phyloP scores from a whole-genome alignment of 2,329 filamentous ascomycete species.

The Claviceps lovelessii region DNA sequence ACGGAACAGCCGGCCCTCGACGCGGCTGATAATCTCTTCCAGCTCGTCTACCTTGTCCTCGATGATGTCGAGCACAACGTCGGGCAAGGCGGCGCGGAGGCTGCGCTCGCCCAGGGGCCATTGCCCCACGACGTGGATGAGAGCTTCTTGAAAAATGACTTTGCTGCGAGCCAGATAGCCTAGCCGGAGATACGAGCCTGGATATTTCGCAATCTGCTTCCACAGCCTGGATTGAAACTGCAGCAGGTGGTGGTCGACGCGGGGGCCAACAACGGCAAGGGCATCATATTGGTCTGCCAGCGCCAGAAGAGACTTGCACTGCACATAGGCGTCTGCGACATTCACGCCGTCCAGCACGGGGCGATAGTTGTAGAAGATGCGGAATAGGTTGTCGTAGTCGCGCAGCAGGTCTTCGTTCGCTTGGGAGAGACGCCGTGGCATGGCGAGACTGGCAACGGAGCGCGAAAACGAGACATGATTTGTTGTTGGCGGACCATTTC shows the following conservation, averaged over 20 bases:
- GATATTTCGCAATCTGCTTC: constrained; percentile 95
- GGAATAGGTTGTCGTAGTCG: constrained; percentile 91
- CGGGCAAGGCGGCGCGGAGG: constrained; percentile 58
- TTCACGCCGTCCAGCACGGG: constrained; percentile 71
- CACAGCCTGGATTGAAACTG: constrained; percentile 83
- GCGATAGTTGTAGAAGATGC: constrained; percentile 88
- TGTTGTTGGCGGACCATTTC: constrained; percentile 25
- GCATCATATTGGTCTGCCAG: constrained; percentile 94
- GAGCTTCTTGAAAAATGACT: constrained; percentile 71
- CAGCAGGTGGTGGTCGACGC: constrained; percentile 85
- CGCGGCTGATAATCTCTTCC: constrained; percentile 63
- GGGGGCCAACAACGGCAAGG: constrained; percentile 69
- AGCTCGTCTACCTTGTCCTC: constrained; percentile 92
- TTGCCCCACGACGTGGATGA: constrained; percentile 88
- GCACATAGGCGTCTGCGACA: constrained; percentile 82
- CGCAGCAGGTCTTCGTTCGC: constrained; percentile 64
- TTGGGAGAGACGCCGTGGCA: constrained; percentile 33
- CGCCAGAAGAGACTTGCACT: constrained; percentile 78
- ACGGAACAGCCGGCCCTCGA: constrained; percentile 72
- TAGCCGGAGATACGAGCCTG: constrained; percentile 78
- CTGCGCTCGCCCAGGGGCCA: constrained; percentile 75
- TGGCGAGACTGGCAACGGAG: constrained; percentile 65
- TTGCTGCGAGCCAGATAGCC: constrained; percentile 74
- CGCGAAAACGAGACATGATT: constrained; percentile 55
- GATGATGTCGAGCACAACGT: constrained; percentile 70